Conservation (phyloP, 2,329 filamentous ascomycete species). For the Herpotrichia juniperi region DNA sequence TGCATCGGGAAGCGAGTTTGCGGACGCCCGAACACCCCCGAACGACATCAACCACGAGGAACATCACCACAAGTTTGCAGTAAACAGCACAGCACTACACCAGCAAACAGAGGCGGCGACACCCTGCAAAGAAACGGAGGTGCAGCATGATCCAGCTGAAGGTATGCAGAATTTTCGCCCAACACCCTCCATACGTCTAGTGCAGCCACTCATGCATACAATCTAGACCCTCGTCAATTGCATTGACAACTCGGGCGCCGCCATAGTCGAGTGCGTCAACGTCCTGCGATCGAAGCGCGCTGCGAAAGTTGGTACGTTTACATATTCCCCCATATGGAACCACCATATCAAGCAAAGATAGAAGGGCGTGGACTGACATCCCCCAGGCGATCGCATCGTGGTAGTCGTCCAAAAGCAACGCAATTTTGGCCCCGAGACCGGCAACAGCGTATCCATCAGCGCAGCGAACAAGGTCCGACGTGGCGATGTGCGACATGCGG, state of each 20-base stretch:
- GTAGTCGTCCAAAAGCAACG: conserved; percentile 98
- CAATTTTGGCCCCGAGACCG: conserved; percentile 72
- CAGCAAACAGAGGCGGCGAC: conserved; percentile 11
- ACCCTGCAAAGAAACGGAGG: neutral
- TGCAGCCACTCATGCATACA: conserved; percentile 60
- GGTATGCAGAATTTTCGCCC: conserved; percentile 25
- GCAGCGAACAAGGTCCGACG: conserved; percentile 92
- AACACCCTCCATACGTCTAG: conserved; percentile 4
- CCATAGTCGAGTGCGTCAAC: conserved; percentile 94
- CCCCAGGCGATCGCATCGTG: conserved; percentile 88
- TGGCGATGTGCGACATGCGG: conserved; percentile 94
- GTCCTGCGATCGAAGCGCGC: conserved; percentile 88
- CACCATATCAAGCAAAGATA: too few relatives aligned
- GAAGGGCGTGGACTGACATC: neutral
- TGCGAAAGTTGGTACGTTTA: conserved; percentile 81
- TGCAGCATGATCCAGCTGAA: conserved; percentile 47
- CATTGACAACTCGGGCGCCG: conserved; percentile 99
- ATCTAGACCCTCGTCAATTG: conserved; percentile 90
- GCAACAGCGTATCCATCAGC: conserved; percentile 72
- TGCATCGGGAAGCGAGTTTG: neutral
- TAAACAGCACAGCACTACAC: conserved; percentile 2
- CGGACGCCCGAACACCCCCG: neutral
- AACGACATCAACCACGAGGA: neutral
- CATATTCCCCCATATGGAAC: neutral
- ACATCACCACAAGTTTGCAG: neutral